A percentile compares a stretch with the other conserved stretches of the same genome.
phyloP scores from a whole-genome alignment of 495 filamentous ascomycete species.

The Recurvomyces mirabilis region DNA sequence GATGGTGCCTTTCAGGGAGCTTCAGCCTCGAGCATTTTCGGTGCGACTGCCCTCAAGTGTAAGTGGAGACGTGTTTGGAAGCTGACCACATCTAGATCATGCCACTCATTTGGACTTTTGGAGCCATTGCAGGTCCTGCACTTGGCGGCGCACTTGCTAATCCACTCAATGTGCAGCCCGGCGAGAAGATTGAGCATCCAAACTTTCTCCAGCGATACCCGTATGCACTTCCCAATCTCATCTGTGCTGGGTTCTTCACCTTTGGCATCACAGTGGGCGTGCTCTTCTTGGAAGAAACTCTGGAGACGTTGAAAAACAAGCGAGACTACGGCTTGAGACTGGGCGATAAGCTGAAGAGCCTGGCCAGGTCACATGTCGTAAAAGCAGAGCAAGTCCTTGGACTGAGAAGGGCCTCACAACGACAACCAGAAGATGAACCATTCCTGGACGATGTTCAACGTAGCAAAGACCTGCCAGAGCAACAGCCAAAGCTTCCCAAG shows the following conservation, averaged over 20 bases:
- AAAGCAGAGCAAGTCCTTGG: conserved; percentile 22
- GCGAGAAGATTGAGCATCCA: conserved; percentile 39
- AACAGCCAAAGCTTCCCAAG: conserved; percentile 22
- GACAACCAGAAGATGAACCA: conserved; percentile 20
- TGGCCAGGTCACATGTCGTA: conserved; percentile 13
- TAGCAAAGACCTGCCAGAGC: not conserved
- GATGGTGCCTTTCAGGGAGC: conserved; percentile 67
- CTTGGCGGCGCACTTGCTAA: conserved; percentile 78
- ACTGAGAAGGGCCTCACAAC: not conserved
- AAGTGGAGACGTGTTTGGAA: too few relatives aligned
- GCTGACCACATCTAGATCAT: too few relatives aligned
- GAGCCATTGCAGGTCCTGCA: conserved; percentile 81
- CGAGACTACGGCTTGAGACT: conserved; percentile 60
- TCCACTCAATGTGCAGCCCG: conserved; percentile 58
- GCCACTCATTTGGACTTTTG: conserved; percentile 63
- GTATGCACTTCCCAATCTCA: conserved; percentile 71
- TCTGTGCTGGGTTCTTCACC: conserved; percentile 59
- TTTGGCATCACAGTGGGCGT: conserved; percentile 58
- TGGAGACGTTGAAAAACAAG: conserved; percentile 49
- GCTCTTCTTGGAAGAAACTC: conserved; percentile 69
- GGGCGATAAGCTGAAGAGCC: conserved; percentile 38
- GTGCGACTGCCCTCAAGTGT: too few relatives aligned
- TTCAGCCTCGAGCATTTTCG: conserved; percentile 74
- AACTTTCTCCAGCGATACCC: conserved; percentile 62
- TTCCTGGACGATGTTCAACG: conserved; percentile 17